phyloP scores from a whole-genome alignment of 768 basidiomycete genomes.

The Solioccasus polychromus region DNA sequence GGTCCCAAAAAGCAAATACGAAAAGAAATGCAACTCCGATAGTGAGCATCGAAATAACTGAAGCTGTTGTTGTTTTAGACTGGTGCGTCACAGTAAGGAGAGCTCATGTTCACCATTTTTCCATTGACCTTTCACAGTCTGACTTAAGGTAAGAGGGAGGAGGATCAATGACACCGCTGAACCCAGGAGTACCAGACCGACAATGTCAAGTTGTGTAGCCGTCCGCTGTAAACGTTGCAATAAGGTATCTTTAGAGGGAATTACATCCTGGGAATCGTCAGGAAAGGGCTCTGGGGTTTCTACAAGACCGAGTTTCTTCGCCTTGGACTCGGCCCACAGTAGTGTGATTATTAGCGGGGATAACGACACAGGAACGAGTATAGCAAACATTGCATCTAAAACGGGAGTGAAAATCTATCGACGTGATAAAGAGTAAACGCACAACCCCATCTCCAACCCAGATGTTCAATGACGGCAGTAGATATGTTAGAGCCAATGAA shows the following conservation, averaged over 20 bases:
- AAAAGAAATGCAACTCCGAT: slow-evolving; percentile 45
- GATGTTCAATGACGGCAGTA: slow-evolving; percentile 38
- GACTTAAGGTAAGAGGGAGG: slow-evolving; percentile 51
- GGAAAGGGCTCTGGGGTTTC: not conserved
- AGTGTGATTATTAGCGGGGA: slow-evolving; percentile 52
- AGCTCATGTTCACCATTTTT: slow-evolving; percentile 36
- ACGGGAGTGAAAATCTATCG: not conserved
- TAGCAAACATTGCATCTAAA: slow-evolving; percentile 55
- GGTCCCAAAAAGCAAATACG: slow-evolving; percentile 45
- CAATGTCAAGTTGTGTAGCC: slow-evolving; percentile 41
- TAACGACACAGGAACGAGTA: slow-evolving; percentile 50
- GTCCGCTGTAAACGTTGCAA: slow-evolving; percentile 14
- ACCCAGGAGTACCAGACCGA: slow-evolving; percentile 52
- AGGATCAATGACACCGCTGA: slow-evolving; percentile 49
- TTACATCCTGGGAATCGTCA: not conserved
- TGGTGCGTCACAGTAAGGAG: not conserved
- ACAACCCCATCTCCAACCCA: slow-evolving; percentile 74
- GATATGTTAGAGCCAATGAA: slow-evolving; percentile 66
- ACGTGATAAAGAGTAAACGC: slow-evolving; percentile 23
- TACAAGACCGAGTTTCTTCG: slow-evolving; percentile 36
- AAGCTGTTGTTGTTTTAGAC: slow-evolving; percentile 33
- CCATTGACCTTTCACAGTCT: slow-evolving; percentile 40
- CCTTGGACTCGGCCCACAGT: slow-evolving; percentile 52
- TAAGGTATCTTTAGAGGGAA: not conserved
- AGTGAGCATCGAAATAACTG: slow-evolving; percentile 51